Conservation (phyloP, 2,329 filamentous ascomycete genomes). For the Dactylellina leptospora region DNA sequence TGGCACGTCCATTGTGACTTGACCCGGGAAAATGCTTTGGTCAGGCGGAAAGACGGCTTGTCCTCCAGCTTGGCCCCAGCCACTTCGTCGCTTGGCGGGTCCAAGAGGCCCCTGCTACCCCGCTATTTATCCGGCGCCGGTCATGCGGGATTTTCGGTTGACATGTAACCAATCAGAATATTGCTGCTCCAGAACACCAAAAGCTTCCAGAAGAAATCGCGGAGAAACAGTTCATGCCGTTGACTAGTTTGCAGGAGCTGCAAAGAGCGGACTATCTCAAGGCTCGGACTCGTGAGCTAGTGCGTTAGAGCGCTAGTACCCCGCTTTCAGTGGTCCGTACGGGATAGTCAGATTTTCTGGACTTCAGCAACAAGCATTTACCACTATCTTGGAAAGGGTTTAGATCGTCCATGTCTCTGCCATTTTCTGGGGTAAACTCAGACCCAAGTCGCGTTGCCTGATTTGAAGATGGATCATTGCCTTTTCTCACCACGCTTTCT, state of each 20-base stretch:
- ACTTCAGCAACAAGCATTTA: slow-evolving; percentile 12
- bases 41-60: slow-evolving; percentile 53
- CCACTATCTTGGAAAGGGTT: slow-evolving; percentile 16
- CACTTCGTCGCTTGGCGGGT: slow-evolving; percentile 33
- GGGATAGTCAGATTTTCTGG: slow-evolving; percentile 14
- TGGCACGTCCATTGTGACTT: slow-evolving; percentile 33
- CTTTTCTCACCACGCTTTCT: too few relatives aligned
- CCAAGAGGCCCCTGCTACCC: slow-evolving; percentile 31
- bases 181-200: background rate
- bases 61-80: slow-evolving; percentile 34
- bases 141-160: slow-evolving; percentile 53
- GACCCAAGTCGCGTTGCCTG: background rate
- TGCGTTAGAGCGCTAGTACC: slow-evolving; percentile 16
- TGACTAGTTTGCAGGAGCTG: background rate
- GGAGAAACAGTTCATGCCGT: slow-evolving; percentile 29
- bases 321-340: slow-evolving; percentile 22
- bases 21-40: slow-evolving; percentile 32
- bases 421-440: slow-evolving; percentile 33
- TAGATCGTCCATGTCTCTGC: slow-evolving; percentile 4
- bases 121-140: slow-evolving; percentile 53
- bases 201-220: slow-evolving; percentile 51
- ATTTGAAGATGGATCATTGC: too few relatives aligned
- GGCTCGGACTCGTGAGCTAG: slow-evolving; percentile 17
- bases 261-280: background rate
- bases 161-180: slow-evolving; percentile 37